Percentiles rank a stretch among this genome's conserved stretches.
Conservation (phyloP, 1,284 basidiomycete species). For the Ustilago sp. region DNA sequence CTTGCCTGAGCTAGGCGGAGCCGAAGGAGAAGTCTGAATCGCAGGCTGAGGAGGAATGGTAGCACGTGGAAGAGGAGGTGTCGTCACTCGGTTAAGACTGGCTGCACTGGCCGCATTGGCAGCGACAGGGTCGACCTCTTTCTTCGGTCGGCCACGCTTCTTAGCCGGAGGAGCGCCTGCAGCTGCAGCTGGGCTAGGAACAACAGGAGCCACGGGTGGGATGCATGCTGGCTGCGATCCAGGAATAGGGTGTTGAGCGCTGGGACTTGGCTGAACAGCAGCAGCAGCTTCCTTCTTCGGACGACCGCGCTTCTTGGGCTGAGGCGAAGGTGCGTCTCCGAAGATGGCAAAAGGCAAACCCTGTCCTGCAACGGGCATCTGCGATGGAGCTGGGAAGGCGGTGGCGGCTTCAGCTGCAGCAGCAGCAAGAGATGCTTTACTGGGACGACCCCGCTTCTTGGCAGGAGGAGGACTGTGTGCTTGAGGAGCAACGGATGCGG, state of each 20-base stretch:
- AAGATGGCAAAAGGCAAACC: conserved; percentile 11
- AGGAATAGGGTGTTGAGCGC: neutral
- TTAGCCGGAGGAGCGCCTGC: conserved; percentile 12
- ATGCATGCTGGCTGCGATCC: neutral
- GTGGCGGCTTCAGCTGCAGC: conserved; percentile 18
- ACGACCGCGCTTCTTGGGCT: conserved; percentile 41
- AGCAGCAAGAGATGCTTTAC: conserved; percentile 27
- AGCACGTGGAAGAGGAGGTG: conserved; percentile 27
- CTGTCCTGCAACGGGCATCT: neutral
- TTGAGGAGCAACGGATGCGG: conserved; percentile 5
- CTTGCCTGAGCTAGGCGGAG: conserved; percentile 31
- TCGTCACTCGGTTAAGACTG: conserved; percentile 21
- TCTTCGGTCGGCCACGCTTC: conserved; percentile 36
- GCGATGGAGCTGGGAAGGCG: conserved; percentile 7
- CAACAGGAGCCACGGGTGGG: conserved; percentile 4
- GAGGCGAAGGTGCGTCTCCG: neutral
- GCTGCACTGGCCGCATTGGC: conserved; percentile 19
- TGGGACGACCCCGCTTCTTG: conserved; percentile 44
- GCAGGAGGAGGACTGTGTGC: conserved; percentile 13
- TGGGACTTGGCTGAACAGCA: neutral
- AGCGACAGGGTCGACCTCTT: conserved; percentile 19
- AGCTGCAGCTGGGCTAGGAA: neutral
- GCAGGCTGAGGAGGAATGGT: conserved; percentile 12
- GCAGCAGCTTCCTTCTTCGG: conserved; percentile 11
- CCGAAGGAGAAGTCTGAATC: conserved; percentile 14